These are phyloP conservation scores for Camellia granthamiana DNA, from an alignment of 148 eudicot species.

Conservation along the genomic window DNA sequence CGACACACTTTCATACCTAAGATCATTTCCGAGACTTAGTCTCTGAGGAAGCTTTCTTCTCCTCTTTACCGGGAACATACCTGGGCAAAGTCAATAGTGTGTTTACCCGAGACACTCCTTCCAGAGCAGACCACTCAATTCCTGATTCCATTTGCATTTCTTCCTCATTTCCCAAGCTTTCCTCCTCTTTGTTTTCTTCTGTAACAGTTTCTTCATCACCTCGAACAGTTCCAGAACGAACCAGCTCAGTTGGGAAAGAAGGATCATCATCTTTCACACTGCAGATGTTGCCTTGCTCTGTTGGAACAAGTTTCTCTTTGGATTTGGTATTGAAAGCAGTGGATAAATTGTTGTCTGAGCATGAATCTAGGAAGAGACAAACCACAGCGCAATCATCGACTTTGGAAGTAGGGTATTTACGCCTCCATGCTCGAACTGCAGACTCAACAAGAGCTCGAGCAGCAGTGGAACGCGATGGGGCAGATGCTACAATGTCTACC, in stretches of 20 bases:
- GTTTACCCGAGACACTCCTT: conserved; percentile 78
- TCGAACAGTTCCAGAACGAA: conserved; percentile 31
- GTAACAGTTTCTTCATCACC: conserved; percentile 23
- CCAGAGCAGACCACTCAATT: conserved; percentile 70
- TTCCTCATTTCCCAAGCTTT: conserved; percentile 26
- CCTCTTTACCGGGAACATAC: conserved; percentile 42
- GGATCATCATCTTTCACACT: conserved; percentile 20
- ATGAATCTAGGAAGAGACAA: conserved; percentile 73
- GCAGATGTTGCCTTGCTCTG: conserved; percentile 2
- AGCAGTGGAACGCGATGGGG: conserved; percentile 56
- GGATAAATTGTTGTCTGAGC: conserved; percentile 22
- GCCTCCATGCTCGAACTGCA: conserved; percentile 79
- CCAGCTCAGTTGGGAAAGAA: conserved; percentile 23
- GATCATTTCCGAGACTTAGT: conserved; percentile 24
- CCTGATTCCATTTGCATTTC: conserved; percentile 26
- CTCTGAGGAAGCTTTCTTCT: conserved; percentile 19
- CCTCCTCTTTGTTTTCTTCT: not conserved
- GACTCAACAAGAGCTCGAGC: conserved; percentile 69
- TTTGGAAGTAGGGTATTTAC: conserved; percentile 82
- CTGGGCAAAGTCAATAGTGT: conserved; percentile 69
- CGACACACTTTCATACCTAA: not conserved
- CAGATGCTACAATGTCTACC: conserved; percentile 61
- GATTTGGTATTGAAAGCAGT: conserved; percentile 32
- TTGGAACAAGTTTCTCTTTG: conserved; percentile 25
- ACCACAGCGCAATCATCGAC: conserved; percentile 92